Base-by-base conservation (phyloP, 2,329 filamentous ascomycete genomes). In the Claviceps pusilla region DNA sequence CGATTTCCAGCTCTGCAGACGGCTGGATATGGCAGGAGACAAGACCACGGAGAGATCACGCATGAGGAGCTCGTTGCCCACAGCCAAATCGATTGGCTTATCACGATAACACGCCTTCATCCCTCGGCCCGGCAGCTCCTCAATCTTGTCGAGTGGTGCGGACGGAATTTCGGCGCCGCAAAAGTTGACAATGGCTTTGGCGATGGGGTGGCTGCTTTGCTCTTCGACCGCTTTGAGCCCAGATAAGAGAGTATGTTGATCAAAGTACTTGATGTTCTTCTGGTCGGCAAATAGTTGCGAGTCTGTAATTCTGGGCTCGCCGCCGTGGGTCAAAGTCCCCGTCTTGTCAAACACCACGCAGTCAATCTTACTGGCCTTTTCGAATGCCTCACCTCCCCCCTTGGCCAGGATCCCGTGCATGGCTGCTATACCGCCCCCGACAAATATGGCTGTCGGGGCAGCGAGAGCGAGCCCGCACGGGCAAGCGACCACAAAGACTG, bases 331-430 rank as follows among this genome's bases (percentile, higher is more conserved):
- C 55, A 94, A 71, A 0, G 88, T 94, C 1, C 88, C 88, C 0
- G 88, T 94, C 74, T 94, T 93, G 74, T 94, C 88, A 64, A 94
- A 93, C 0, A 93, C 85, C 43, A 93, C 82, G 52, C 83, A 84
- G 65, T 89, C 82, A 48, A 90, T 76, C 11, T 78, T 79, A 64
- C 86, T 89, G 4, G 87, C 87, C 69, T 89, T 88, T 66, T 91
- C 86, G 64, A 93, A 91, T 0, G 87, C 88, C 64, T 90, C 86
- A 39, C 88, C 88, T 28, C 88, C 88, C 28, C 88, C 87, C 67
- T 89, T 89, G 60, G 86, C 87, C 1, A 94, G 74, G 54, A 94
- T 89, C 1, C 88, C 88, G 62, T 87, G 71, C 64, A 85, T 83
- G 7, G 88, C 88, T 2, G 88, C 88, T 19, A 93, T 71, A 1